A percentile compares a stretch with the other conserved stretches of the same genome.
These are phyloP conservation scores for Blastobotrys parvus DNA, from an alignment of 805 yeast species.

Conservation along the genomic window DNA sequence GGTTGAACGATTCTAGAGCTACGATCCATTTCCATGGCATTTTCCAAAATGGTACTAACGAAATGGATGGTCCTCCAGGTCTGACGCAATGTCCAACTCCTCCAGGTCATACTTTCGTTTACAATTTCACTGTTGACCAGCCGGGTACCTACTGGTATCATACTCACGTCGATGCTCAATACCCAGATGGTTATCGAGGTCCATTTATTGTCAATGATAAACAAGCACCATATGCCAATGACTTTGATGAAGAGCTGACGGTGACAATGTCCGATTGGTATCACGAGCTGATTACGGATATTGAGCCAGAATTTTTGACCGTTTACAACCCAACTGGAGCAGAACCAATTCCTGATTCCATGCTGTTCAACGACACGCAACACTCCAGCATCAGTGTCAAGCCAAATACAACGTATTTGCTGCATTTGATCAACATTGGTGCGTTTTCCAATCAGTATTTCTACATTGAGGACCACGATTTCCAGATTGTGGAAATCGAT, in stretches of 20 bases:
- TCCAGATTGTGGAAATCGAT: conserved; percentile 85
- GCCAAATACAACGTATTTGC: conserved; percentile 77
- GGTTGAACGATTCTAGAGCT: conserved; percentile 59
- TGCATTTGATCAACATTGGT: conserved; percentile 79
- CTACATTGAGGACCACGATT: conserved; percentile 79
- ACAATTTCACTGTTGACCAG: conserved; percentile 86
- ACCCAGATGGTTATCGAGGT: conserved; percentile 72
- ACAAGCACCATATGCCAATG: conserved; percentile 47
- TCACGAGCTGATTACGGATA: conserved; percentile 51
- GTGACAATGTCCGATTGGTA: conserved; percentile 83
- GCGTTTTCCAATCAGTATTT: conserved; percentile 87
- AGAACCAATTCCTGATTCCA: conserved; percentile 85
- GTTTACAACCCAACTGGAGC: conserved; percentile 94
- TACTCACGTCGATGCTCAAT: conserved; percentile 83
- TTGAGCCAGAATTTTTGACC: conserved; percentile 47
- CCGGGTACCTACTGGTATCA: conserved; percentile 96
- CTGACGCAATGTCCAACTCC: conserved; percentile 87
- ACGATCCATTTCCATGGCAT: conserved; percentile 91
- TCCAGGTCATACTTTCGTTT: conserved; percentile 64
- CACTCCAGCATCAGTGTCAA: conserved; percentile 49
- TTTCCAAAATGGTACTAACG: conserved; percentile 65
- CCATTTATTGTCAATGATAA: conserved; percentile 64
- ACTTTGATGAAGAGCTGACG: conserved; percentile 71
- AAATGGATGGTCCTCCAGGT: conserved; percentile 88
- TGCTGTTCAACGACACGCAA: conserved; percentile 73